phyloP scores from a whole-genome alignment of 108 stramenopile genomes.

The Skeletonema costatum region DNA sequence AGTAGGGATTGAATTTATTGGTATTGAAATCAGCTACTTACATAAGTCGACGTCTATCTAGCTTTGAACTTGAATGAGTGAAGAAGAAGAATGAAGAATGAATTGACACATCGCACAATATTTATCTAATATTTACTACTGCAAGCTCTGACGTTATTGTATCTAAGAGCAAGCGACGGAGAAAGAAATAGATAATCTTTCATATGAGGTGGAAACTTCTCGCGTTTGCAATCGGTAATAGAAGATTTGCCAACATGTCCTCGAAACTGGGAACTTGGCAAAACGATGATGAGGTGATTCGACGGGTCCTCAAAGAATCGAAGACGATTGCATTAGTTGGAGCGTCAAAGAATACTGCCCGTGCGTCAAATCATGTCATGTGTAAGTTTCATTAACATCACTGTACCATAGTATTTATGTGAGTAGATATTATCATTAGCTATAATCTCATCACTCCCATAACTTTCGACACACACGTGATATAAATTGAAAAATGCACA shows the following conservation, averaged over 20 bases:
- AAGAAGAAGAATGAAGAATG: too few relatives aligned
- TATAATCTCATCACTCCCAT: not conserved
- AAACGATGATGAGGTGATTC: constrained; percentile 67
- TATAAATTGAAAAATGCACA: not conserved
- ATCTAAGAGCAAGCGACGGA: too few relatives aligned
- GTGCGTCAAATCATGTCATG: constrained; percentile 83
- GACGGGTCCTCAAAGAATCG: constrained; percentile 58
- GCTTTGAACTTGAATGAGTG: too few relatives aligned
- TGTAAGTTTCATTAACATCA: constrained; percentile 37
- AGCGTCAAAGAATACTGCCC: constrained; percentile 70
- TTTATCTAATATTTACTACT: too few relatives aligned
- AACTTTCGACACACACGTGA: not conserved
- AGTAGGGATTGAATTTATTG: too few relatives aligned
- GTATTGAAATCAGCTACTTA: too few relatives aligned
- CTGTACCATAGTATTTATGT: not conserved
- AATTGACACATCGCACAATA: too few relatives aligned
- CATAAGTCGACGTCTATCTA: too few relatives aligned
- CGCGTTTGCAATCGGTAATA: not conserved
- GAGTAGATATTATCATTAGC: not conserved
- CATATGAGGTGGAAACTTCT: not conserved
- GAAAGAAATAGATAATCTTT: not conserved
- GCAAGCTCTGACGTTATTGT: too few relatives aligned
- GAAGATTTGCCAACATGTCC: constrained; percentile 2
- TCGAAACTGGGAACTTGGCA: constrained; percentile 32
- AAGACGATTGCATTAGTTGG: constrained; percentile 86